phyloP scores from a whole-genome alignment of 1,284 basidiomycete genomes.

The Irpex sp. region DNA sequence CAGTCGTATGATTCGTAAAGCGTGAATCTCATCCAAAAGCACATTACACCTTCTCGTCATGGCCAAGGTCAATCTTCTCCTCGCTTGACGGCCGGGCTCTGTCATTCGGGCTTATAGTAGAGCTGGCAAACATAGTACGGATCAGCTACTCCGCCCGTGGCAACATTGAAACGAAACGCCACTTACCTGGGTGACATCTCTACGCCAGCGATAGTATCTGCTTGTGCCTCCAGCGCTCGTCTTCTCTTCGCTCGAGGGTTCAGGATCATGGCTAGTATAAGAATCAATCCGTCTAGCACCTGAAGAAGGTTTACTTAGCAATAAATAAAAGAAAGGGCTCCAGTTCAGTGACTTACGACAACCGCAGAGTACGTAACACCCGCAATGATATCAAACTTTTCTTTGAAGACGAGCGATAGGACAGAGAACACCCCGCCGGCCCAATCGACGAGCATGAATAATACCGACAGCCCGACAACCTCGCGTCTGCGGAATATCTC shows the following conservation, averaged over 20 bases:
- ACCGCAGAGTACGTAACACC: not conserved
- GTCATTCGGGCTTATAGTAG: not conserved
- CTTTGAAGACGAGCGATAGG: slow-evolving; percentile 3
- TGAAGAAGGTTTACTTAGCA: slow-evolving; percentile 47
- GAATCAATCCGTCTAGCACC: slow-evolving; percentile 68
- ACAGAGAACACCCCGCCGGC: slow-evolving; percentile 78
- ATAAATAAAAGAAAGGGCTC: too few relatives aligned
- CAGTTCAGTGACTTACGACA: not conserved
- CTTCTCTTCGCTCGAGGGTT: slow-evolving; percentile 54
- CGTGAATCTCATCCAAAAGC: not conserved
- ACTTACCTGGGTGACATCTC: slow-evolving; percentile 6
- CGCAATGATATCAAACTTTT: not conserved
- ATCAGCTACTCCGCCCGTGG: not conserved
- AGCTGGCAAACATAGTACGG: not conserved
- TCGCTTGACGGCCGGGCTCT: not conserved
- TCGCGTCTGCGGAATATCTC: slow-evolving; percentile 79
- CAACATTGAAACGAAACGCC: not conserved
- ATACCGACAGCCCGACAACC: slow-evolving; percentile 78
- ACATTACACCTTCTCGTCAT: not conserved
- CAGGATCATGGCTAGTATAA: slow-evolving; percentile 67
- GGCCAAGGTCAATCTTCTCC: not conserved
- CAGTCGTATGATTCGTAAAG: not conserved
- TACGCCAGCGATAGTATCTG: not conserved
- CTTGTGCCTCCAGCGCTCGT: slow-evolving; percentile 21
- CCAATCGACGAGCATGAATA: slow-evolving; percentile 79